Percentiles rank a stretch among this genome's conserved stretches.
Conservation (phyloP, 2,329 filamentous ascomycete genomes). For the Penicillium sp. region DNA sequence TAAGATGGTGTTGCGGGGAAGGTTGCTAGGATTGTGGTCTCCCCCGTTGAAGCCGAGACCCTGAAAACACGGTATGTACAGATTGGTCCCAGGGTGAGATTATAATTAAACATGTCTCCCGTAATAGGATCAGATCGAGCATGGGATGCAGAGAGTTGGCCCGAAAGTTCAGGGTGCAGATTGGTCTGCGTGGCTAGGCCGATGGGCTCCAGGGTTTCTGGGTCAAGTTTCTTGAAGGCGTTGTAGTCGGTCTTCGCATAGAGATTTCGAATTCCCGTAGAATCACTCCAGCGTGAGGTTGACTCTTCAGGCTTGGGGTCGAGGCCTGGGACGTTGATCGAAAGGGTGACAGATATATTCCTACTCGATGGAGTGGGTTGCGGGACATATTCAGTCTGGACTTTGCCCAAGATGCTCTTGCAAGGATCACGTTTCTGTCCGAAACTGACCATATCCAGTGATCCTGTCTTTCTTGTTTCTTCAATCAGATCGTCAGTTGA, state of each 20-base stretch:
- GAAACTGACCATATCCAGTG: constrained; percentile 61
- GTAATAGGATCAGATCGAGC: constrained; percentile 68
- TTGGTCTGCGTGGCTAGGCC: constrained; percentile 59
- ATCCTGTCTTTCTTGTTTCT: constrained; percentile 60
- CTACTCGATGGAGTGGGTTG: constrained; percentile 57
- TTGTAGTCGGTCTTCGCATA: constrained; percentile 62
- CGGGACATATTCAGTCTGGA: constrained; percentile 37
- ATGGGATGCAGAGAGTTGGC: constrained; percentile 68
- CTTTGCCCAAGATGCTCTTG: constrained; percentile 68
- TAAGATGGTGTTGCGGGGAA: constrained; percentile 64
- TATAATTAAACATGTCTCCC: constrained; percentile 79
- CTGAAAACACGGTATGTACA: constrained; percentile 69
- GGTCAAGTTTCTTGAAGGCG: constrained; percentile 62
- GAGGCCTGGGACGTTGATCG: constrained; percentile 63
- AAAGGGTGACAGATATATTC: constrained; percentile 68
- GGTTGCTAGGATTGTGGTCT: constrained; percentile 69
- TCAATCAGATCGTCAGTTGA: constrained; percentile 65
- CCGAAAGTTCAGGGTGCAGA: constrained; percentile 68
- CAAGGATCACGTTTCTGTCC: constrained; percentile 73
- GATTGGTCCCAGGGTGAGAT: constrained; percentile 62
- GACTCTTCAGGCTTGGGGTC: constrained; percentile 22
- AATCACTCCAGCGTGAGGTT: constrained; percentile 30
- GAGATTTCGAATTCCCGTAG: constrained; percentile 49
- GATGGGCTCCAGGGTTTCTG: constrained; percentile 70
- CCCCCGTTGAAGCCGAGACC: constrained; percentile 60